phyloP scores from a whole-genome alignment of 306 rosid genomes.

The Urtica urens region DNA sequence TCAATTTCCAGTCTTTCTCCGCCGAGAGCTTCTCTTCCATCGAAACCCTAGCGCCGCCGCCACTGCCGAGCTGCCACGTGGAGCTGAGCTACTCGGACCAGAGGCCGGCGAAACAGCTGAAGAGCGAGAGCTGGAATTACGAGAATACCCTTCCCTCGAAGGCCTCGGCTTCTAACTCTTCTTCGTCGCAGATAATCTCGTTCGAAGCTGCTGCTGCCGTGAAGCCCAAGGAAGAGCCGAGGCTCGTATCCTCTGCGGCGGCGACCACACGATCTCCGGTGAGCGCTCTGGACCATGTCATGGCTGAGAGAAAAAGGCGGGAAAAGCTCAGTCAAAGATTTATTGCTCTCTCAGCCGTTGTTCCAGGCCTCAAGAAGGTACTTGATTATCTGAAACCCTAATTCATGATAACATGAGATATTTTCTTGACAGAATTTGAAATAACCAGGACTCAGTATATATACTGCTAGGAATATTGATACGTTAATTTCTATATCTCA shows the following conservation, averaged over 20 bases:
- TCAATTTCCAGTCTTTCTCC: conserved; percentile 24
- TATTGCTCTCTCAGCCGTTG: conserved; percentile 36
- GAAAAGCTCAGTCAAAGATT: conserved; percentile 40
- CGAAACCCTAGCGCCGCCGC: background rate
- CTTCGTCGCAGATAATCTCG: conserved; percentile 52
- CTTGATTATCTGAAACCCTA: too few relatives aligned
- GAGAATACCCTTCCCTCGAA: conserved; percentile 10
- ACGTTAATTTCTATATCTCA: too few relatives aligned
- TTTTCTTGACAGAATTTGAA: too few relatives aligned
- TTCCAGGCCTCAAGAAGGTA: conserved; percentile 62
- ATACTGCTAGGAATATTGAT: too few relatives aligned
- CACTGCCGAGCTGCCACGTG: background rate
- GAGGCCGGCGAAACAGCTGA: conserved; percentile 32
- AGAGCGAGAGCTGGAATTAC: conserved; percentile 24
- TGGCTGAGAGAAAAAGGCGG: conserved; percentile 44
- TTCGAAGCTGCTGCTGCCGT: conserved; percentile 26
- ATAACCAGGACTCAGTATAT: too few relatives aligned
- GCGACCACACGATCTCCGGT: conserved; percentile 14
- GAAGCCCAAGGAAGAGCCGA: conserved; percentile 32
- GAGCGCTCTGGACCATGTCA: conserved; percentile 34
- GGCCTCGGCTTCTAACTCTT: conserved; percentile 22
- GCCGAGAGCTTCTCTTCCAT: conserved; percentile 27
- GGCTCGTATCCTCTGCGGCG: too few relatives aligned
- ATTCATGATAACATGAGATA: too few relatives aligned
- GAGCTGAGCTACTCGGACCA: background rate